Conservation (phyloP, 2,329 filamentous ascomycete genomes). For the Sordariomycetes sp. region DNA sequence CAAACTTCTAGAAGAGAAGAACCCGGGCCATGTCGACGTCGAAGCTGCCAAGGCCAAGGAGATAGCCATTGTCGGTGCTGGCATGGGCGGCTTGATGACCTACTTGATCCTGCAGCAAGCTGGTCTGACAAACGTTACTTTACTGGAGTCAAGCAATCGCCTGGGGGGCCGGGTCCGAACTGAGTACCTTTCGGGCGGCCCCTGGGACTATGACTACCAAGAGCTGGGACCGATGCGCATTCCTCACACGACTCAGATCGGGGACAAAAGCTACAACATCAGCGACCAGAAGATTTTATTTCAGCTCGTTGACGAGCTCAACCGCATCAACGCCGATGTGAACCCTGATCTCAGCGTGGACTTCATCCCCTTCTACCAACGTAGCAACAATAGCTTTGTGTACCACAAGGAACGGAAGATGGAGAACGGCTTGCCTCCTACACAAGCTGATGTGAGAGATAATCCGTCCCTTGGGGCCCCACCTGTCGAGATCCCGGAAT, state of each 20-base stretch:
- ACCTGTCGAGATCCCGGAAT: constrained; percentile 20
- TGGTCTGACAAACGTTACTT: constrained; percentile 51
- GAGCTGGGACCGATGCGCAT: constrained; percentile 58
- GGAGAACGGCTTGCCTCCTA: constrained; percentile 43
- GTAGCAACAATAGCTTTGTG: constrained; percentile 41
- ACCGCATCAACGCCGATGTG: constrained; percentile 19
- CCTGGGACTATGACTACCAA: constrained; percentile 57
- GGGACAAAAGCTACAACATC: constrained; percentile 47
- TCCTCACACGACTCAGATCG: constrained; percentile 24
- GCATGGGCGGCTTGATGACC: constrained; percentile 57
- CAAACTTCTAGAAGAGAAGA: constrained; percentile 42
- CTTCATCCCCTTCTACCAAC: constrained; percentile 55
- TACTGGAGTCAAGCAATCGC: constrained; percentile 50
- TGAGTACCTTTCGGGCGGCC: constrained; percentile 48
- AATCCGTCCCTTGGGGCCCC: constrained; percentile 30
- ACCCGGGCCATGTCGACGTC: constrained; percentile 42
- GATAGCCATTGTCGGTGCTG: constrained; percentile 56
- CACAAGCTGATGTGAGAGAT: constrained; percentile 32
- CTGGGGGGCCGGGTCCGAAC: constrained; percentile 58
- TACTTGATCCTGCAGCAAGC: constrained; percentile 37
- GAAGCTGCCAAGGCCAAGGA: constrained; percentile 42
- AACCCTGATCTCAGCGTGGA: constrained; percentile 36
- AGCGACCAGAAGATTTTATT: constrained; percentile 57
- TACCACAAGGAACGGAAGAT: constrained; percentile 37
- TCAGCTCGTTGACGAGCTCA: constrained; percentile 51